phyloP scores from a whole-genome alignment of 495 filamentous ascomycete genomes.

The Aspergillus homomorphus region DNA sequence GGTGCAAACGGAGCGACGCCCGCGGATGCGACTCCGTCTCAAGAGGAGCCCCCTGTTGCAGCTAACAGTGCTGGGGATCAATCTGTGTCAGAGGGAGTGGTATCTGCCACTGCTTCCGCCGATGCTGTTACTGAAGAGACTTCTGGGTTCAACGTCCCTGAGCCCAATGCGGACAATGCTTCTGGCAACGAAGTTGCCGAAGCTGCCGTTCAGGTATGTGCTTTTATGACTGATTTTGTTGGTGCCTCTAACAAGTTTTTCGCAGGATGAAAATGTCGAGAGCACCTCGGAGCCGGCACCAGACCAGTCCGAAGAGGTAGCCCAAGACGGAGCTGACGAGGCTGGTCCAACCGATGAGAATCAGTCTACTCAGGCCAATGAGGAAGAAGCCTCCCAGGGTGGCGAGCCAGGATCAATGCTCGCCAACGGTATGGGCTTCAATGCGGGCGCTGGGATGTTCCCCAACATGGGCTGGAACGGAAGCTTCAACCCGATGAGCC shows the following conservation, averaged over 20 bases:
- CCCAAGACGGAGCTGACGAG: slow-evolving; percentile 14
- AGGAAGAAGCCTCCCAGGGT: slow-evolving; percentile 23
- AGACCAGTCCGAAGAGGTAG: slow-evolving; percentile 12
- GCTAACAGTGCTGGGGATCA: slow-evolving; percentile 8
- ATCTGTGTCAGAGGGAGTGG: slow-evolving; percentile 1
- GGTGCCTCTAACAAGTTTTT: not conserved
- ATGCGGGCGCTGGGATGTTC: slow-evolving; percentile 47
- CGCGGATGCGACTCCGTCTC: slow-evolving; percentile 21
- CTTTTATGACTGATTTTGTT: not conserved
- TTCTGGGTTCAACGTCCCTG: slow-evolving; percentile 3
- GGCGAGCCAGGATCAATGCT: slow-evolving; percentile 17
- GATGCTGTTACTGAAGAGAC: slow-evolving; percentile 12
- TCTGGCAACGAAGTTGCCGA: slow-evolving; percentile 20
- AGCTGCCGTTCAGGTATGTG: slow-evolving; percentile 20
- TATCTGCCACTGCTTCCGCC: not conserved
- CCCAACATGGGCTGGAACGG: slow-evolving; percentile 64
- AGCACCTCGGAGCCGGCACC: slow-evolving; percentile 1
- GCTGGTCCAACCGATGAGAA: slow-evolving; percentile 20
- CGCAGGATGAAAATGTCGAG: slow-evolving; percentile 12
- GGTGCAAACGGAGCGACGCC: slow-evolving; percentile 19
- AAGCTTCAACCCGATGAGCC: slow-evolving; percentile 72
- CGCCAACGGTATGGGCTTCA: slow-evolving; percentile 27
- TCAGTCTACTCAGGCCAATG: slow-evolving; percentile 18
- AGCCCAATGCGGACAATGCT: slow-evolving; percentile 1
- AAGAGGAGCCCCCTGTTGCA: slow-evolving; percentile 15